Evolutionary conservation across 495 filamentous ascomycete genomes (phyloP), one percentile per base, ranked within the genome.

Genomic region (Penicillium simplicissimum): DNA sequence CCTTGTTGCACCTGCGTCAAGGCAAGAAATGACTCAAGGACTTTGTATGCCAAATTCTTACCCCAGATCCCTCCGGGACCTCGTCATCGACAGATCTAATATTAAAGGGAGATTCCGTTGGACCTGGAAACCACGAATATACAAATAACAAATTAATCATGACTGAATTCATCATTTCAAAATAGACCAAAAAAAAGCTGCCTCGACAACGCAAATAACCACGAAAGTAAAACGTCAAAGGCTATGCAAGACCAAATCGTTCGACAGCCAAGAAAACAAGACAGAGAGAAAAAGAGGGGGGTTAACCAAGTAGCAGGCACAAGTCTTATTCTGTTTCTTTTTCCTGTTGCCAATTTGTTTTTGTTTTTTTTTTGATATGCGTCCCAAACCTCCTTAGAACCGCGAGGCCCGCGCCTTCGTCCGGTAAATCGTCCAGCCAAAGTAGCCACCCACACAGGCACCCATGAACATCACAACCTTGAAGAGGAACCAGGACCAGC

Each of bases 401-500:
- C 95, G 83, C 62, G 92, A 91, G 54, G 81, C 85, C 68, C 86
- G 84, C 74, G 86, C 84, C 73, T 85, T 85, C 31, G 84, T 82
- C 76, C 93, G 85, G 71, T 90, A 98, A 49, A 88, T 82, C 9
- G 91, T 96, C 66, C 80, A 98, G 10, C 93, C 94, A 25, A 90
- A 87, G 76, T 97, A 98, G 3, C 65, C 89, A 58, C 88, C 92
- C 7, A 77, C 87, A 57, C 88, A 59, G 33, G 84, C 88, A n/a
- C 84, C 71, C 59, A 88, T 74, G 74, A 97, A 90, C 55, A 97
- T 58, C 25, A 97, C 64, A 49, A 87, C 77, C 85, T 96, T 96
- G 70, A 95, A 80, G 54, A 97, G 84, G 81, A 96, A 96, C 94
- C 96, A 96, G 36, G 79, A 80, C 94, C 94, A 98, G 78, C 92